Evolutionary conservation across 2,329 filamentous ascomycete genomes (phyloP), one percentile per base, ranked within the genome.

Genomic region (Byssothecium circinans): DNA sequence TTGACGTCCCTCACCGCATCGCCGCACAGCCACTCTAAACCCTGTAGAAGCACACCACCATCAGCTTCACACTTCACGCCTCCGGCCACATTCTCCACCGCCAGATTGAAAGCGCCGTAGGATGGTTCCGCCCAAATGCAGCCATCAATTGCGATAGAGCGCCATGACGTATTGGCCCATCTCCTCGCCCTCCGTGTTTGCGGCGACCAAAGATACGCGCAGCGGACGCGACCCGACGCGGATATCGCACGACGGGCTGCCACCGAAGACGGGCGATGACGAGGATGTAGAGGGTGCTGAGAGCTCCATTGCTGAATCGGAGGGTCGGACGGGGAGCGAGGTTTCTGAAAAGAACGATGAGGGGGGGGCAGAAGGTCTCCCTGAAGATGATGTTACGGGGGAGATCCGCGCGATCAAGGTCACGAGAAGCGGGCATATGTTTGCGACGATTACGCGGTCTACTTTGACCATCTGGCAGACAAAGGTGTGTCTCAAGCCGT

Each of bases 401-500:
- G 65, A 82, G 80, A 83, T 96, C 45, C 75, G 89, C 52, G 88
- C 88, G 6, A 76, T 96, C 44, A 84, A 85, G 54, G 82, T 91
- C 33, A 88, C 91, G 2, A 84, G 91, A 36, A 86, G 82, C 46
- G 91, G 91, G 33, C 87, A 91, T 62, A 75, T 88, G 52, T 96
- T 99, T 73, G 89, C 89, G 42, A 90, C 90, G 38, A 89, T 96
- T 65, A 96, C 92, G 1, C 76, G 82, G 4, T 88, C 88, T 2
- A 88, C 88, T 11, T 83, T 99, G 69, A 90, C 88, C n/a, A 81
- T 99, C 57, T 99, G 94, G 94, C 94, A 99, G 75, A 92, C 89
- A 45, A 92, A 92, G n/a, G n/a, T n/a, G n/a, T n/a, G n/a, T n/a
- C n/a, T n/a, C n/a, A n/a, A n/a, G n/a, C n/a, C n/a, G n/a, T n/a